Evolutionary conservation across 371 early-diverging fungal species (phyloP).

Genomic region (Mortierella sp.): DNA sequence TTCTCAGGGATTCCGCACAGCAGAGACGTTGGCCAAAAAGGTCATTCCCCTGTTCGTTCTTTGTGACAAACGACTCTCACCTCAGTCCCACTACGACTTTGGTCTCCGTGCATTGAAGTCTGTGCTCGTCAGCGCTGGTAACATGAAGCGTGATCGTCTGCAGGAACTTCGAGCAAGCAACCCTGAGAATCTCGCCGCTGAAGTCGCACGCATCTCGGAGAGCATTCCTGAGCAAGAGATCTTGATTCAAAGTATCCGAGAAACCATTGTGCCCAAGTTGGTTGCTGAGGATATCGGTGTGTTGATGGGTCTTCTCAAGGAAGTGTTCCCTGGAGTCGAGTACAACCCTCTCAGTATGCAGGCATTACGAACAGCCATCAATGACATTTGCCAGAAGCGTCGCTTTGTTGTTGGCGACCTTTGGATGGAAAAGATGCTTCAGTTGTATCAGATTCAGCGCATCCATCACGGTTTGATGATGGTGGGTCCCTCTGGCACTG

Average conservation of each 20-base stretch:
- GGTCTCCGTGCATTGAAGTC: slow-evolving; percentile 99
- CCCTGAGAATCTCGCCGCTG: slow-evolving; percentile 55
- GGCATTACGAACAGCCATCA: slow-evolving; percentile 79
- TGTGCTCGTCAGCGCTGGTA: slow-evolving; percentile 97
- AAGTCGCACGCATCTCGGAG: slow-evolving; percentile 70
- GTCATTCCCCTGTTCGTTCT: slow-evolving; percentile 96
- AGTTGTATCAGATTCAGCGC: slow-evolving; percentile 96
- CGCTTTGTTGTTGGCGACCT: slow-evolving; percentile 79
- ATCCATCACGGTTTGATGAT: slow-evolving; percentile 99
- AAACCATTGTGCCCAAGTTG: slow-evolving; percentile 97
- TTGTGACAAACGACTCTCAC: slow-evolving; percentile 92
- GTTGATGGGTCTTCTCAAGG: slow-evolving; percentile 86
- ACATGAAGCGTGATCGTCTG: slow-evolving; percentile 93
- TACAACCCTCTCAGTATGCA: slow-evolving; percentile 85
- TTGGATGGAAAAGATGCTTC: slow-evolving; percentile 97
- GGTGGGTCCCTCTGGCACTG: slow-evolving; percentile 97
- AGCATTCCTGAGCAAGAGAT: slow-evolving; percentile 89
- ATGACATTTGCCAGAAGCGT: slow-evolving; percentile 82
- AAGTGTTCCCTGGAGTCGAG: slow-evolving; percentile 96
- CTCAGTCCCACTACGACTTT: slow-evolving; percentile 98
- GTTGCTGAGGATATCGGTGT: slow-evolving; percentile 94
- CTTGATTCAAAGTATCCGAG: slow-evolving; percentile 94
- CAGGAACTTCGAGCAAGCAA: slow-evolving; percentile 60
- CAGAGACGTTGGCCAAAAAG: slow-evolving; percentile 93
- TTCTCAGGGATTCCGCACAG: slow-evolving; percentile 98